A percentile compares a stretch with the other conserved stretches of the same genome.
Evolutionary conservation across 805 yeast genomes (phyloP).

Genomic region (Spathaspora sp.): DNA sequence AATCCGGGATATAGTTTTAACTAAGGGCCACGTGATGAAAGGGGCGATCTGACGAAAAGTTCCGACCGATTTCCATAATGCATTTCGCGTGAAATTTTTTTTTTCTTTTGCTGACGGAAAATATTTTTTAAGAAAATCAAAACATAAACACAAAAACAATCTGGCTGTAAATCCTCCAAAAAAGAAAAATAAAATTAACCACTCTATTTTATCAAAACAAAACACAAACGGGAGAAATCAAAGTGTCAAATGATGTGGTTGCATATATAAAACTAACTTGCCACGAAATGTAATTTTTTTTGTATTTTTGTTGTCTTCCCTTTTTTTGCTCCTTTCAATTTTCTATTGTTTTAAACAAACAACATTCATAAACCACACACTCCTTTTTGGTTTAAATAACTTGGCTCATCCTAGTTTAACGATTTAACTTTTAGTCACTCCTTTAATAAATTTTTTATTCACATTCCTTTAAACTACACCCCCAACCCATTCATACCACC

Average conservation of each 20-base stretch:
- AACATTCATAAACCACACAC: background rate
- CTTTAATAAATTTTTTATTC: background rate
- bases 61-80: background rate
- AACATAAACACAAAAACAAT: background rate
- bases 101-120: background rate
- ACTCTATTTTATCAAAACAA: background rate
- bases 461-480: constrained; percentile 1
- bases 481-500: background rate
- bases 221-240: background rate
- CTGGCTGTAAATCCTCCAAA: background rate
- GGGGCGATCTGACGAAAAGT: background rate
- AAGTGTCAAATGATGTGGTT: background rate
- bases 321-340: background rate
- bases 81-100: background rate
- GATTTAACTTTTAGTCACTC: constrained; percentile 1
- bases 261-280: background rate
- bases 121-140: background rate
- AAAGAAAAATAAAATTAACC: background rate
- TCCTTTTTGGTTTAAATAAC: background rate
- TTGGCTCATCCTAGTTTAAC: background rate
- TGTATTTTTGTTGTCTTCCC: background rate
- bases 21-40: background rate
- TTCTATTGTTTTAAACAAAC: background rate
- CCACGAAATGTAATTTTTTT: background rate
- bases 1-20: background rate